Evolutionary conservation across 1,284 basidiomycete species (phyloP), one percentile per base, ranked within the genome.

Genomic region (Malassezia furfur): DNA sequence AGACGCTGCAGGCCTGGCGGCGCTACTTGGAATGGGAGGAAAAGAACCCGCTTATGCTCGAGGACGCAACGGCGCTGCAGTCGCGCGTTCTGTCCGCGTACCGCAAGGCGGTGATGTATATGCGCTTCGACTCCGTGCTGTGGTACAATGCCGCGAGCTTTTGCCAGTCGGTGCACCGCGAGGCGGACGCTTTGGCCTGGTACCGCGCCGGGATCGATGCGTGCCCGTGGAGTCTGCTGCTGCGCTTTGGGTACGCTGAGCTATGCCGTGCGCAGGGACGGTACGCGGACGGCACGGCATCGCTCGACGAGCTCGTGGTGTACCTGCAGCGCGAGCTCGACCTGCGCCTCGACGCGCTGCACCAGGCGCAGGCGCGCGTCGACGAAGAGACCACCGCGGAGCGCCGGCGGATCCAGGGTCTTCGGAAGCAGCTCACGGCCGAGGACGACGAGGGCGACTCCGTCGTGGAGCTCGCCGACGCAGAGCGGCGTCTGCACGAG

Each of bases 21-120:
- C 79, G 81, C 2, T 96, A 96, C 74, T 77, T 98, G 48, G 88
- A 88, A 67, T 98, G 89, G 88, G 94, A 99, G 76, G 89, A 94
- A 74, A 81, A 81, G 62, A 96, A 99, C 69, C 94, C 91, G 1
- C 79, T 94, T 38, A 87, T 90, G 72, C 82, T 94, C 51, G 89
- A 93, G 60, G 91, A 96, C 62, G 79, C 81, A 49, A 57, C 60
- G 8, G 54, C 61, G 3, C 75, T 93, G 34, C 80, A 85, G 47
- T 79, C 79, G 17, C 82, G 93, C 31, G 80, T 96, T 7, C 82
- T 85, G 61, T 84, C 84, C 45, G 88, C 90, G 2, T 90, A 94
- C 75, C 81, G 85, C 59, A 91, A 93, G 77, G 88, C 88, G 1
- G 79, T 88, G 61, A 84, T 89, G 65, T 80, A 85, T 59, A 88